Base-by-base conservation (phyloP, 1,284 basidiomycete species). In the Rhodotorula sp. region DNA sequence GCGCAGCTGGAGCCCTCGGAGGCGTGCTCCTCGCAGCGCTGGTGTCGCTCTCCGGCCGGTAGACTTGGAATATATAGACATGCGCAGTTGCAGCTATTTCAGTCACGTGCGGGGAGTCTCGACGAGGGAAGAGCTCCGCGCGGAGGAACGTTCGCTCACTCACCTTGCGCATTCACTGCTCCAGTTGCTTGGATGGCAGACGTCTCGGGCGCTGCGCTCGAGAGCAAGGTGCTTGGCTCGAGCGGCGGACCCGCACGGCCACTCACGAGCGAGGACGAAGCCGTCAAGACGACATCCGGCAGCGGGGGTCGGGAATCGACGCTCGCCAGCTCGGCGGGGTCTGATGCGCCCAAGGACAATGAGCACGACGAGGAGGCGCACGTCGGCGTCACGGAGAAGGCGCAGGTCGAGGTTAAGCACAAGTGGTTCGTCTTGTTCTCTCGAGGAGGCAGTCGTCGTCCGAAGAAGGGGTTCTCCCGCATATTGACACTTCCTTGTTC, bases 1-100 rank as follows among this genome's bases (percentile, higher is more conserved):
- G 66, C 2, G 55, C 63, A 25, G 66, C 70, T 3, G 70, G 70
- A 9, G 66, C 63, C 0, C 55, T 58, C 0, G 70, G 70, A 1
- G 70, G 63, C 2, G 34, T 72, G 29, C 48, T 56, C 2, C 22
- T 72, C 10, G 64, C 63, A 2, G 66, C 54, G 10, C 8, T 72
- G 12, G 9, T 62, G 15, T 57, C 54, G 17, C 48, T 67, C 12
- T 22, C 46, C 19, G n/a, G 44, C 25, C 54, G 62, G 25, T 63
- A 36, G 32, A 32, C 32, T 32, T 22, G 34, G 29, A 34, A 54
- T 22, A 29, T 51, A 29, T 27, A 54, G 50, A n/a, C n/a, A 10
- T 2, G 5, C n/a, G 50, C n/a, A n/a, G n/a, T 10, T 48, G 51
- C 51, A 17, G n/a, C 50, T 29, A 32, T 27, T 29, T 15, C 51